These are phyloP conservation scores for Lasiosphaeriaceae sp. DNA, from an alignment of 495 filamentous ascomycete genomes.

Conservation along the genomic window DNA sequence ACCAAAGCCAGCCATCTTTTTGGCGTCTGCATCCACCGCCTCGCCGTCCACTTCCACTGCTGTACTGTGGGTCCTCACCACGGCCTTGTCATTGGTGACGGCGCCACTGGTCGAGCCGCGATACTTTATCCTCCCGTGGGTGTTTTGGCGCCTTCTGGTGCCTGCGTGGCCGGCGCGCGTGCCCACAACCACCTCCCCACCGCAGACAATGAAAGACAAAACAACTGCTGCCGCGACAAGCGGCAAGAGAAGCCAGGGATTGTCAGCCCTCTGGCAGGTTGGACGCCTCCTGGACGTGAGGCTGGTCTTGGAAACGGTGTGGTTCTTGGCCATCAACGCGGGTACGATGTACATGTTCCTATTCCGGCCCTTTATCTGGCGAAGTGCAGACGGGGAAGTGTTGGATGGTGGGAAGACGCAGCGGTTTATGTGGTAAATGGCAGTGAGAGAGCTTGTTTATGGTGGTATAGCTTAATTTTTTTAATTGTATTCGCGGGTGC, in stretches of 20 bases:
- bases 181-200: neutral
- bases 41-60: slow-evolving; percentile 35
- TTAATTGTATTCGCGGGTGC: neutral
- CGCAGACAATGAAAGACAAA: too few relatives aligned
- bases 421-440: slow-evolving; percentile 86
- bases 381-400: slow-evolving; percentile 31
- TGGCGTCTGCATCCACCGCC: neutral
- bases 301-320: slow-evolving; percentile 70
- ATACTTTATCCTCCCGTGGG: slow-evolving; percentile 94
- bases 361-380: slow-evolving; percentile 75
- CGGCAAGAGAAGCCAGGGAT: too few relatives aligned
- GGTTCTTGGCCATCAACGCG: slow-evolving; percentile 70
- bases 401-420: slow-evolving; percentile 76
- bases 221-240: neutral
- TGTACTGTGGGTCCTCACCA: slow-evolving; percentile 67
- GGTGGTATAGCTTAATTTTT: neutral
- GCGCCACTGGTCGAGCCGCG: slow-evolving; percentile 91
- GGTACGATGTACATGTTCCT: slow-evolving; percentile 80
- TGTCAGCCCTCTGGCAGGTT: slow-evolving; percentile 1
- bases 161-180: slow-evolving; percentile 32
- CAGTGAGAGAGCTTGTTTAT: too few relatives aligned
- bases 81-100: slow-evolving; percentile 71
- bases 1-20: neutral
- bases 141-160: slow-evolving; percentile 84
- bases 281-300: slow-evolving; percentile 20